Percentiles rank a stretch among this genome's conserved stretches.
Evolutionary conservation across 2,329 filamentous ascomycete genomes (phyloP).

Genomic region (Talaromyces amestolkiae): DNA sequence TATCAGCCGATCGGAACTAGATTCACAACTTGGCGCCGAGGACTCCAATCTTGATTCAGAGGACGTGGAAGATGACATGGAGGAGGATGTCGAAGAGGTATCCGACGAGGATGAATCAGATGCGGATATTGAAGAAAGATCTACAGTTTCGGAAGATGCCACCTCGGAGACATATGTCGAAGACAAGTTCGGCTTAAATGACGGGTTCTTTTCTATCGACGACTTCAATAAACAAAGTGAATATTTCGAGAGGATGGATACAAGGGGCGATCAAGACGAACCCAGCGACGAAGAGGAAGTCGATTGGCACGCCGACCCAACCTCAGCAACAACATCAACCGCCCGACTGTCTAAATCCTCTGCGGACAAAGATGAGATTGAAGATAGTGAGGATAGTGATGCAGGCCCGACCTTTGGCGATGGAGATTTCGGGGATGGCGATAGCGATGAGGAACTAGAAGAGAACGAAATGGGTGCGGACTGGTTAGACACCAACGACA

Average conservation of each 20-base stretch:
- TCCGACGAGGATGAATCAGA: constrained; percentile 11
- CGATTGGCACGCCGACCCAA: constrained; percentile 81
- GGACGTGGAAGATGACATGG: constrained; percentile 20
- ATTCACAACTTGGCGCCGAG: neutral
- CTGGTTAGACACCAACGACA: constrained; percentile 74
- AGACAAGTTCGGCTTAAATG: constrained; percentile 84
- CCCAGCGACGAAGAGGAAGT: constrained; percentile 75
- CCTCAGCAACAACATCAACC: constrained; percentile 40
- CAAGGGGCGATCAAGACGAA: constrained; percentile 69
- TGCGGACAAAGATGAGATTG: constrained; percentile 57
- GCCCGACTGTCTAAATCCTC: constrained; percentile 22
- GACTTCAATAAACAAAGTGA: constrained; percentile 95
- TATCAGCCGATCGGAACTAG: neutral
- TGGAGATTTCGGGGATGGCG: constrained; percentile 64
- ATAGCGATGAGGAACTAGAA: constrained; percentile 61
- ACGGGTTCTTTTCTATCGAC: constrained; percentile 97
- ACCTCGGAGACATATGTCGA: constrained; percentile 58
- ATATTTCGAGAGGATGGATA: constrained; percentile 82
- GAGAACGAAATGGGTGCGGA: constrained; percentile 57
- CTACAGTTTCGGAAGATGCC: constrained; percentile 3
- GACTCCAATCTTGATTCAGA: neutral
- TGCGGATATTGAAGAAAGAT: constrained; percentile 9
- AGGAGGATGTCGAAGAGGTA: constrained; percentile 39
- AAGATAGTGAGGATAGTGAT: constrained; percentile 47
- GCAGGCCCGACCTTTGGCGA: constrained; percentile 81